A percentile compares a stretch with the other conserved stretches of the same genome.
Evolutionary conservation across 176 grass and related monocot genomes (phyloP).

Genomic region (Thalia dealbata): DNA sequence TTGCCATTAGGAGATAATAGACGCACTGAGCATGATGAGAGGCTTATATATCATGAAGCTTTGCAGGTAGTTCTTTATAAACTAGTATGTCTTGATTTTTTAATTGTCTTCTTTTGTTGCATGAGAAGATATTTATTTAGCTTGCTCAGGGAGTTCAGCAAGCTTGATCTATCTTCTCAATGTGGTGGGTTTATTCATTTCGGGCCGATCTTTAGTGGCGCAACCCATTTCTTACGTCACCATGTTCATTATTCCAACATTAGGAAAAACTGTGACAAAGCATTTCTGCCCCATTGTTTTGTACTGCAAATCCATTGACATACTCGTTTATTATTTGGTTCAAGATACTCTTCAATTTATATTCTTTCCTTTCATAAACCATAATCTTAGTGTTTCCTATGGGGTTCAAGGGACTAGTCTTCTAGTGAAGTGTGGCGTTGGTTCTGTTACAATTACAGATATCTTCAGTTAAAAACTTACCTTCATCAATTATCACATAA

Average conservation of each 20-base stretch:
- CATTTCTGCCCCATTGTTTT: too few species aligned
- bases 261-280: background rate
- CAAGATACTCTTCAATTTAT: background rate
- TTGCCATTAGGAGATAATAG: constrained; percentile 44
- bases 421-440: too few species aligned
- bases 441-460: too few species aligned
- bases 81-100: constrained; percentile 11
- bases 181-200: background rate
- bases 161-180: background rate
- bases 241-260: background rate
- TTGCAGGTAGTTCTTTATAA: constrained; percentile 53
- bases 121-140: background rate
- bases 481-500: too few species aligned
- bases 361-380: background rate
- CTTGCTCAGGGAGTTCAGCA: background rate
- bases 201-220: background rate
- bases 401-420: background rate
- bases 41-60: constrained; percentile 79
- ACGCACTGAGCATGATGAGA: constrained; percentile 54
- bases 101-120: background rate
- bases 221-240: background rate
- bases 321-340: background rate
- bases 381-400: background rate
- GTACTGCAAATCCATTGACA: too few species aligned
- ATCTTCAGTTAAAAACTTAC: too few species aligned